Evolutionary conservation across 495 filamentous ascomycete species (phyloP), one percentile per base, ranked within the genome.

Genomic region (Neurospora discreta): DNA sequence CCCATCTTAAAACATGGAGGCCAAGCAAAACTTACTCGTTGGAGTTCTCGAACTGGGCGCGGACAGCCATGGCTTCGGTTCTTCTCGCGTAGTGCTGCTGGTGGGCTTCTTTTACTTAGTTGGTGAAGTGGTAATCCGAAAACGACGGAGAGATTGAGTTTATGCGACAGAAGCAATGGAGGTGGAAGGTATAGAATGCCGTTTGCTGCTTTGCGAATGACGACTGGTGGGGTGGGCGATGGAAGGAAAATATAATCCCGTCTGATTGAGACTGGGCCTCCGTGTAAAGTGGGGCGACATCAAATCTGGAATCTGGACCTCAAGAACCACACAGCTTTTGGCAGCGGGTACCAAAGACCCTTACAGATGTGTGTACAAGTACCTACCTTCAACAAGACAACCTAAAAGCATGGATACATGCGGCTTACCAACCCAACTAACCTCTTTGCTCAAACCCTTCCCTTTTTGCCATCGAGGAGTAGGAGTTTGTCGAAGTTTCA

Each of bases 31-130:
- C 89, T 80, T 82, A 98, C 95, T 98, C 95, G 86, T 98, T 98
- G 74, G 93, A 97, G 84, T 97, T 98, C 84, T 98, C 95, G 80
- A 98, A 99, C 85, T 95, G 90, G 71, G 91, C 91, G 80, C 91
- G 89, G 68, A 94, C 91, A 83, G 91, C 89, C 91, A 94, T 94
- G 78, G 71, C 82, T 71, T 68, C 15, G 68, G 60, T 39, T 67
- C 72, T 60, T 67, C 71, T 68, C 60, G 41, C 68, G 38, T 42
- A 72, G 15, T 68, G 60, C 26, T 75, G 52, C 2, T 65, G 15
- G 23, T 69, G 39, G 33, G 70, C 46, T 69, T 26, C 70, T 39
- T 40, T 18, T 78, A 39, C 69, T 69, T 74, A 36, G 71, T 43
- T 40, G 71, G 67, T 39, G 71, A 69, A 68, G 33, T 23, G 36